Evolutionary conservation across 2,329 filamentous ascomycete genomes (phyloP), one percentile per base, ranked within the genome.

Genomic region (Colletotrichum brevisporum): DNA sequence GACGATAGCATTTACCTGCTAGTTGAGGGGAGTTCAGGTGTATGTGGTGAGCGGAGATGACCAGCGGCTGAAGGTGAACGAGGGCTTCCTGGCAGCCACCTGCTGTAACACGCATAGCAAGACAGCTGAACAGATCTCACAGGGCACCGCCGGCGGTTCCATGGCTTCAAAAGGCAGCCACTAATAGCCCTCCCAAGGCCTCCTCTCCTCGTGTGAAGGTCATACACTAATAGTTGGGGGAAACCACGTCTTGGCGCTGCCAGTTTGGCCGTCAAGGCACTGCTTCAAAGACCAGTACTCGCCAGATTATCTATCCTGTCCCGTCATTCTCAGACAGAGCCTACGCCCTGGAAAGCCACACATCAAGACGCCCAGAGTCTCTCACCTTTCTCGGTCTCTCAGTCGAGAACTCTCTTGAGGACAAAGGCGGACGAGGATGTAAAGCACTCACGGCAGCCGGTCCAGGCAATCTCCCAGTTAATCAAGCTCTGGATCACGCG

Each of bases 151-250:
- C 45, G 62, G 50, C 51, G 63, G 45, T 41, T 39, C 48, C 55
- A 43, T 52, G 26, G 62, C 66, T 69, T 67, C 62, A 66, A 39
- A 26, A 18, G 10, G 21, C n/a, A n/a, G 12, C 48, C 61, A 31
- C 61, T 65, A 55, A 24, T 5, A 26, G 50, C n/a, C 10, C 27
- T 43, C 6, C 16, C 50, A 21, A 63, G 52, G 51, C 51, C 48
- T 60, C 21, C 50, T 60, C 21, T 36, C 31, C 31, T 36, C 31
- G 8, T 10, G 31, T 36, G 31, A 36, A 9, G 31, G 31, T 36
- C 8, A 36, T 24, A 24, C 21, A 24, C 21, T 24, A 24, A 24
- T 36, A 36, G 31, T 36, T 31, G 51, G 13, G 27, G 13, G 21
- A 24, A 10, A 24, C 16, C n/a, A 56, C 31, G 16, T 5, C 12